Evolutionary conservation across 192 early-diverging fungal species (phyloP).

Genomic region (Rhizoclosmatium sp.): DNA sequence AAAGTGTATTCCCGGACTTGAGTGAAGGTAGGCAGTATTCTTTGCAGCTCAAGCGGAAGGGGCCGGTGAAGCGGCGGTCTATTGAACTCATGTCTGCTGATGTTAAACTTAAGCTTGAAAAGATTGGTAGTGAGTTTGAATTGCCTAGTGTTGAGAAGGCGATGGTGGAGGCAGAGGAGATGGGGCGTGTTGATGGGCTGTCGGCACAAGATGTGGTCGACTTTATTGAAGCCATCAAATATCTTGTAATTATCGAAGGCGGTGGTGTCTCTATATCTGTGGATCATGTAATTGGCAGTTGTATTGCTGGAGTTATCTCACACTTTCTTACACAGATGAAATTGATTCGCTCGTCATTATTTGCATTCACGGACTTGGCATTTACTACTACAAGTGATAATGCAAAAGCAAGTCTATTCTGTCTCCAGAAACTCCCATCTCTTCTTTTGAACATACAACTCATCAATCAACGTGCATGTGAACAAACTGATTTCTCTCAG

Average conservation of each 20-base stretch:
- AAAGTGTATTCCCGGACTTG: too few relatives aligned
- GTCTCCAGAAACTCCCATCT: not conserved
- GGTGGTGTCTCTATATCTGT: not conserved
- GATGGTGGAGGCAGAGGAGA: not conserved
- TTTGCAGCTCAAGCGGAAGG: too few relatives aligned
- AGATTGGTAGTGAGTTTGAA: too few relatives aligned
- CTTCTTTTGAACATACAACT: constrained; percentile 10
- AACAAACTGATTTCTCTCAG: constrained; percentile 3
- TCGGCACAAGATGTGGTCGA: constrained; percentile 1
- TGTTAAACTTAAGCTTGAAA: too few relatives aligned
- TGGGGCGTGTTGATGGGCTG: not conserved
- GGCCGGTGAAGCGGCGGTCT: too few relatives aligned
- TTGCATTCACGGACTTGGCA: constrained; percentile 1
- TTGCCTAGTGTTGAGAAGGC: not conserved
- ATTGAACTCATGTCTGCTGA: too few relatives aligned
- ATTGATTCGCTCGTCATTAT: not conserved
- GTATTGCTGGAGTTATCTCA: not conserved
- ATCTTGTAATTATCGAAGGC: constrained; percentile 4
- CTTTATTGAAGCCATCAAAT: constrained; percentile 15
- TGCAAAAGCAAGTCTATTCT: not conserved
- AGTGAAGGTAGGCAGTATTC: too few relatives aligned
- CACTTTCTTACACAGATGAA: constrained; percentile 8
- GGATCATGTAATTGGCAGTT: constrained; percentile 6
- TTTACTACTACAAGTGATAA: not conserved
- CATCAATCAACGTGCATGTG: constrained; percentile 6